Conservation (phyloP, 192 early-diverging fungal species). For the Rhizophlyctis rosea region DNA sequence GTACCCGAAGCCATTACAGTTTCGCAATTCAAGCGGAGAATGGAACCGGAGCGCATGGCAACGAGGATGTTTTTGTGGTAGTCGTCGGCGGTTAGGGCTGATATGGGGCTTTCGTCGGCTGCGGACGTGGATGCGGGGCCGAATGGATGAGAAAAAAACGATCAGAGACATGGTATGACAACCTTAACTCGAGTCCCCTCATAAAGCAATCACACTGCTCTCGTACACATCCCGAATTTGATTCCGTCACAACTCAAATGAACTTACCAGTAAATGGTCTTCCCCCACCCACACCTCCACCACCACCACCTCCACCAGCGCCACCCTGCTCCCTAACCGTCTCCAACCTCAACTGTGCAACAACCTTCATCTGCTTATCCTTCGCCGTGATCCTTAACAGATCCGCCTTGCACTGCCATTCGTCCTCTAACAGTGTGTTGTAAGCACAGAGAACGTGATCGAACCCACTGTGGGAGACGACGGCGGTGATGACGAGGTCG, state of each 20-base stretch:
- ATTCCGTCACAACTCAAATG: too few species aligned
- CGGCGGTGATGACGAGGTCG: slow-evolving; percentile 11
- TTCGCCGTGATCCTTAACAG: slow-evolving; percentile 18
- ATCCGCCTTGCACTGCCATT: slow-evolving; percentile 33
- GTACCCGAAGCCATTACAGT: slow-evolving; percentile 7
- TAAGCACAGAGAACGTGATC: slow-evolving; percentile 25
- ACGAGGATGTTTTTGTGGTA: slow-evolving; percentile 24
- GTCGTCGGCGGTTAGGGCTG: slow-evolving; percentile 15
- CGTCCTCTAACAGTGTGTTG: slow-evolving; percentile 23
- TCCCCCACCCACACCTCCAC: too few species aligned
- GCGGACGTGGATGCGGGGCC: too few species aligned
- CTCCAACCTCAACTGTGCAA: slow-evolving; percentile 26
- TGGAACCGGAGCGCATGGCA: slow-evolving; percentile 24
- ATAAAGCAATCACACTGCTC: too few species aligned
- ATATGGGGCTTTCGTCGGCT: slow-evolving; percentile 6
- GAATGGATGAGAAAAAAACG: too few species aligned
- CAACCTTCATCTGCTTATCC: slow-evolving; percentile 27
- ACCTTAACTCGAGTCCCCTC: too few species aligned
- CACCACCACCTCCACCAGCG: too few species aligned
- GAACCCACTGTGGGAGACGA: slow-evolving; percentile 20
- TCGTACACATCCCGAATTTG: too few species aligned
- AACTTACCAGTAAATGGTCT: background rate
- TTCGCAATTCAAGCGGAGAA: slow-evolving; percentile 27
- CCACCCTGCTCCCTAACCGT: slow-evolving; percentile 2
- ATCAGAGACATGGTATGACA: too few species aligned